phyloP scores from a whole-genome alignment of 2,329 filamentous ascomycete genomes.

The Fusarium sp. region DNA sequence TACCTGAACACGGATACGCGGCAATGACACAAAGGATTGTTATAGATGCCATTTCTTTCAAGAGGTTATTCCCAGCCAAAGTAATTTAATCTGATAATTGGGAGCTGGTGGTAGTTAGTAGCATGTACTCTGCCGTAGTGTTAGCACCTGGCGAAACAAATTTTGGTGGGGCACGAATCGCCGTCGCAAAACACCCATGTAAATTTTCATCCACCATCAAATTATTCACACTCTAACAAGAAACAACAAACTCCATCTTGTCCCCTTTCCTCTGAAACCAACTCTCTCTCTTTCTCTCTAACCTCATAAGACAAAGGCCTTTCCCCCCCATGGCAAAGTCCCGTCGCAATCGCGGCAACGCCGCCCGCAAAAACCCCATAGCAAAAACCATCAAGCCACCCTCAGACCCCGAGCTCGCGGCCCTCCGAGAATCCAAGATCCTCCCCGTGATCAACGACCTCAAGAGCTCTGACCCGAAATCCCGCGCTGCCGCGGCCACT shows the following conservation, averaged over 20 bases:
- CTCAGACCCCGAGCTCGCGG: constrained; percentile 68
- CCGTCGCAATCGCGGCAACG: constrained; percentile 60
- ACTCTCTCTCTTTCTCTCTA: not conserved
- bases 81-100: not conserved
- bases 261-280: not conserved
- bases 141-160: not conserved
- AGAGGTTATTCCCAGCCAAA: not conserved
- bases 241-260: not conserved
- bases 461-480: constrained; percentile 64
- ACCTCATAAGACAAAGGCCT: no score
- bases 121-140: not conserved
- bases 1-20: not conserved
- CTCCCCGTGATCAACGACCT: constrained; percentile 68
- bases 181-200: constrained; percentile 31
- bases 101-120: not conserved
- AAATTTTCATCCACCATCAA: constrained; percentile 32
- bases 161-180: constrained; percentile 36
- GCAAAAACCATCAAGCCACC: constrained; percentile 66
- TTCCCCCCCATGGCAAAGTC: constrained; percentile 67
- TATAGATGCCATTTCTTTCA: not conserved
- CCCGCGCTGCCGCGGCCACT: constrained; percentile 64
- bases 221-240: not conserved
- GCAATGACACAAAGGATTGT: not conserved
- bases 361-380: constrained; percentile 62
- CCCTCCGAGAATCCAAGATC: constrained; percentile 68